Evolutionary conservation across 2,329 filamentous ascomycete species (phyloP).

Genomic region (Beauveria rudraprayagi): DNA sequence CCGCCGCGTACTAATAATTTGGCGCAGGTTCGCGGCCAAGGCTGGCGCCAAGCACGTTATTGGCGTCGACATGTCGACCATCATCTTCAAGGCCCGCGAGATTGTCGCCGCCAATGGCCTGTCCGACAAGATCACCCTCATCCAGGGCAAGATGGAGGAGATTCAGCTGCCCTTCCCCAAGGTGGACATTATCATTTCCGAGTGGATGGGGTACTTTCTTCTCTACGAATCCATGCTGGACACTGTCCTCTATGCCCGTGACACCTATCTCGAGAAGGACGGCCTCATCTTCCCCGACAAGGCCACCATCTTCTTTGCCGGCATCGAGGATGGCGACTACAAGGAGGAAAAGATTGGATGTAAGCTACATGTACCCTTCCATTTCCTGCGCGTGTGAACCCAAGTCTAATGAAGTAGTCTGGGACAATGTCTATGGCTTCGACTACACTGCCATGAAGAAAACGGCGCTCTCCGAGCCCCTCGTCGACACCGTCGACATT

Average conservation of each 20-base stretch:
- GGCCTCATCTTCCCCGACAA: conserved; percentile 98
- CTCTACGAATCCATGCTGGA: conserved; percentile 99
- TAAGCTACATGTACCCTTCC: conserved; percentile 37
- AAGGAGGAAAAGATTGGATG: conserved; percentile 99
- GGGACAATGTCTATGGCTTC: conserved; percentile 99
- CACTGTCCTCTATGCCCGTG: conserved; percentile 92
- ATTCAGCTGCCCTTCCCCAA: conserved; percentile 86
- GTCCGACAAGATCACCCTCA: conserved; percentile 89
- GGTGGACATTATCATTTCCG: conserved; percentile 98
- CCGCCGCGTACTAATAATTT: neutral
- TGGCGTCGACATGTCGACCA: conserved; percentile 98
- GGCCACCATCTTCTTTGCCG: conserved; percentile 93
- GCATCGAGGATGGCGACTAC: conserved; percentile 98
- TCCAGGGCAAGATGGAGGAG: conserved; percentile 99
- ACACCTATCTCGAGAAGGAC: conserved; percentile 78
- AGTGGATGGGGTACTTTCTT: conserved; percentile 99
- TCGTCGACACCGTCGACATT: conserved; percentile 95
- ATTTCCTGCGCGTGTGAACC: neutral
- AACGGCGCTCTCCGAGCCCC: conserved; percentile 86
- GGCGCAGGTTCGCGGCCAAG: conserved; percentile 81
- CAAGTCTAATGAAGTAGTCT: conserved; percentile 52
- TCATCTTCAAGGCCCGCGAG: conserved; percentile 96
- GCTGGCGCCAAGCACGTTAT: conserved; percentile 98
- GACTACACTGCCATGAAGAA: conserved; percentile 91
- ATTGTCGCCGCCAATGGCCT: conserved; percentile 91